A percentile compares a stretch with the other conserved stretches of the same genome.
Conservation (phyloP, 225 moss, liverwort and hornwort genomes). For the Sphagnum tenellum region DNA sequence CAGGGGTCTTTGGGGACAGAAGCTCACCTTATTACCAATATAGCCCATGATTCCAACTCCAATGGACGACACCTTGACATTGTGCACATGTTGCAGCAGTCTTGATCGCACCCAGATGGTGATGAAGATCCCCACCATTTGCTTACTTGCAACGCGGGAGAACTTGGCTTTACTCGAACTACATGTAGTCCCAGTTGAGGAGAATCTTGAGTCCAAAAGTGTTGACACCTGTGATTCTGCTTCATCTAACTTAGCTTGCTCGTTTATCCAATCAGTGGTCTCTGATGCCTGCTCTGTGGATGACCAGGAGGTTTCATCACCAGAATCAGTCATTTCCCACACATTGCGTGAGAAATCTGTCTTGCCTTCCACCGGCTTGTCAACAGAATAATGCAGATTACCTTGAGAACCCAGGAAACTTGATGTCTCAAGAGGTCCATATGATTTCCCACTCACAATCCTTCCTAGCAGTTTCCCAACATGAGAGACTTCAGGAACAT, state of each 20-base stretch:
- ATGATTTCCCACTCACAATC: slow-evolving; percentile 29
- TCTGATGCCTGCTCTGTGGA: slow-evolving; percentile 1
- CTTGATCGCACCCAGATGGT: slow-evolving; percentile 81
- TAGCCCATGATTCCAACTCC: slow-evolving; percentile 89
- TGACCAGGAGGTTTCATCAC: too few species aligned
- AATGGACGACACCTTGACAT: slow-evolving; percentile 45
- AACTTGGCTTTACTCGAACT: slow-evolving; percentile 11
- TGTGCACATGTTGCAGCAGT: slow-evolving; percentile 52
- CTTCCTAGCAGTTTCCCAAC: slow-evolving; percentile 34
- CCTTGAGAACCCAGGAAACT: too few species aligned
- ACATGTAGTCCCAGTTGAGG: background rate
- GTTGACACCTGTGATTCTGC: slow-evolving; percentile 18
- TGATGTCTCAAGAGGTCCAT: too few species aligned
- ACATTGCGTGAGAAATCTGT: too few species aligned
- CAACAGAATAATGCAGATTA: too few species aligned
- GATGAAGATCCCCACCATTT: slow-evolving; percentile 93
- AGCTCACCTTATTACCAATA: slow-evolving; percentile 73
- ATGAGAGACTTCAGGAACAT: slow-evolving; percentile 24
- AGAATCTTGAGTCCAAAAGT: slow-evolving; percentile 15
- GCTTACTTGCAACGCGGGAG: slow-evolving; percentile 83
- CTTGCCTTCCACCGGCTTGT: too few species aligned
- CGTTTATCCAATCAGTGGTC: slow-evolving; percentile 29
- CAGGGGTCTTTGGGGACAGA: background rate
- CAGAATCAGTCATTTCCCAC: background rate
- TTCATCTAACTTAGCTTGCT: slow-evolving; percentile 23